Evolutionary conservation across 2,329 filamentous ascomycete genomes (phyloP), one percentile per base, ranked within the genome.

Genomic region (Ramularia collo-cygni): DNA sequence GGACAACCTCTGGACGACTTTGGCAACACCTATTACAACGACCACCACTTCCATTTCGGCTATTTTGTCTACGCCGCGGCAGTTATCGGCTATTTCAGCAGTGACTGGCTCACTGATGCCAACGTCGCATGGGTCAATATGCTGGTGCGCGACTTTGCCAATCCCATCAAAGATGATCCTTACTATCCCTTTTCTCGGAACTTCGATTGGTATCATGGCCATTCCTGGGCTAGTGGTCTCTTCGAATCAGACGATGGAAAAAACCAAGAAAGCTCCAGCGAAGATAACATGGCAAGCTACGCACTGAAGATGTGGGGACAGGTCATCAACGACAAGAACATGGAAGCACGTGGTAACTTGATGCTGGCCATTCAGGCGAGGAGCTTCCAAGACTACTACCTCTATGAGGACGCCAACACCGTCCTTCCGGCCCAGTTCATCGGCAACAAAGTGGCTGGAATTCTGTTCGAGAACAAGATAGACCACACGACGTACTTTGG

Each of bases 191-290:
- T 86, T 51, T 89, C 76, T 46, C 77, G 92, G 35, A 77, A 72
- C 41, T 96, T 95, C 57, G 92, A 96, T 64, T 95, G 87, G 86
- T 96, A 81, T 62, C 80, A 93, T 56, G 92, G 90, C 2, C 92
- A 96, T 70, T 88, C 83, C 43, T 95, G 90, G 87, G 90, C 90
- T 2, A 87, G 86, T 40, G 85, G 85, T 1, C 65, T 90, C 4
- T 85, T 78, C 54, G 76, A 83, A 46, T 72, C 75, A 27, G 69
- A 68, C 40, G 83, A 90, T 59, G 85, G 85, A 45, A 89, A 89
- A 65, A 79, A 90, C 60, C 76, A 89, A 65, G 92, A 96, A 62
- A 92, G 85, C 19, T 86, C 83, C 32, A 90, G 85, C 0, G 90
- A 96, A 64, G 92, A 96, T 62, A 79, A 80, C 48, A 88, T 95